A percentile compares a stretch with the other conserved stretches of the same genome.
These are phyloP conservation scores for Aspergillus felis DNA, from an alignment of 2,329 filamentous ascomycete genomes.

Conservation along the genomic window DNA sequence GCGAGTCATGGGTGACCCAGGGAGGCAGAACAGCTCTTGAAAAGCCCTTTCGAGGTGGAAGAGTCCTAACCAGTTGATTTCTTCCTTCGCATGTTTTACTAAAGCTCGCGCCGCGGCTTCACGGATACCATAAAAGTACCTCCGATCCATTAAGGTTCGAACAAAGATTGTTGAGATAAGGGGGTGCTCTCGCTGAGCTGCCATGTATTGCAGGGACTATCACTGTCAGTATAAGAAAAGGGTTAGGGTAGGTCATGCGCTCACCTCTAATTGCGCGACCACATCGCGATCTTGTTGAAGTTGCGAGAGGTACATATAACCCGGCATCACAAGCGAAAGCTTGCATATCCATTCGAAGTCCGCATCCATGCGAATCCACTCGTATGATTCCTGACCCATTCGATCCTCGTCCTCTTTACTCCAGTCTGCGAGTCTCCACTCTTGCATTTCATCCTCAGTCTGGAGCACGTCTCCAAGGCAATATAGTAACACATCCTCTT, in stretches of 20 bases:
- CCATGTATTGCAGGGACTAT: conserved; percentile 69
- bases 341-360: conserved; percentile 97
- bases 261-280: conserved; percentile 69
- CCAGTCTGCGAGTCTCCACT: conserved; percentile 89
- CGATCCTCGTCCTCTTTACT: conserved; percentile 78
- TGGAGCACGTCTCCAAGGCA: conserved; percentile 89
- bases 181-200: conserved; percentile 64
- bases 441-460: conserved; percentile 70
- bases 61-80: conserved; percentile 71
- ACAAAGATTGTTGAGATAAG: conserved; percentile 86
- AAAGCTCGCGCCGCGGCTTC: conserved; percentile 77
- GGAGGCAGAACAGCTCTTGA: conserved; percentile 81
- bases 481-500: conserved; percentile 82
- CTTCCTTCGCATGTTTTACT: conserved; percentile 68
- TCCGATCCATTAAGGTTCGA: conserved; percentile 81
- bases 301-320: conserved; percentile 98
- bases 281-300: conserved; percentile 96
- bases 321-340: conserved; percentile 75
- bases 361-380: conserved; percentile 97
- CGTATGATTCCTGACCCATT: conserved; percentile 95
- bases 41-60: conserved; percentile 83
- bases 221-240: conserved; percentile 5
- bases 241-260: conserved; percentile 3
- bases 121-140: conserved; percentile 92
- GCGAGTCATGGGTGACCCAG: conserved; percentile 70